Percentiles rank a stretch among this genome's conserved stretches.
phyloP scores from a whole-genome alignment of 805 yeast species.

The Ascoidea tarda region DNA sequence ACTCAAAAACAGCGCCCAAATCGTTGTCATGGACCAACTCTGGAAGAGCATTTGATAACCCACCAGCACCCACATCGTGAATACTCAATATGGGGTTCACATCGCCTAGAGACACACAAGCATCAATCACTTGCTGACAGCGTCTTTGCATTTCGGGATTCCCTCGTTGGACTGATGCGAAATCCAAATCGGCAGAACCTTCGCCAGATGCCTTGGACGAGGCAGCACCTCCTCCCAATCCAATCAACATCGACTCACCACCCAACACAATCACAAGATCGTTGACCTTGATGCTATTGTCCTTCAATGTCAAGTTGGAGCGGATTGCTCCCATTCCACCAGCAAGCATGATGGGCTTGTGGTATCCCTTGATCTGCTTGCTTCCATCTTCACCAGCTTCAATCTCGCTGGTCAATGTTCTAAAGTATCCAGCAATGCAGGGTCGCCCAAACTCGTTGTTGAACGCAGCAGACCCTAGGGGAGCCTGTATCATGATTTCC shows the following conservation, averaged over 20 bases:
- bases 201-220: constrained; percentile 94
- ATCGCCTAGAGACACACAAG: constrained; percentile 74
- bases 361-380: constrained; percentile 84
- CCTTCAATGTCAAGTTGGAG: constrained; percentile 83
- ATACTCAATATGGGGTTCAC: constrained; percentile 81
- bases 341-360: constrained; percentile 98
- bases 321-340: constrained; percentile 98
- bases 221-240: constrained; percentile 99
- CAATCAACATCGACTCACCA: constrained; percentile 96
- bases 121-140: constrained; percentile 94
- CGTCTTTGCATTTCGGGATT: constrained; percentile 99
- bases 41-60: constrained; percentile 91
- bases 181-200: constrained; percentile 91
- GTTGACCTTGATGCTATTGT: constrained; percentile 81
- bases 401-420: constrained; percentile 82
- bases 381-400: constrained; percentile 38
- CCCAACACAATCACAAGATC: constrained; percentile 87
- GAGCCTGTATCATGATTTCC: constrained; percentile 95
- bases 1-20: constrained; percentile 85
- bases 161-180: constrained; percentile 98
- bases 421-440: constrained; percentile 88
- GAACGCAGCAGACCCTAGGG: constrained; percentile 95
- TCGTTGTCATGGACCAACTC: constrained; percentile 96
- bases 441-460: constrained; percentile 99
- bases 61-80: constrained; percentile 99